Evolutionary conservation across 495 filamentous ascomycete species (phyloP).

Genomic region (Pseudomonodictys pantanalensis): DNA sequence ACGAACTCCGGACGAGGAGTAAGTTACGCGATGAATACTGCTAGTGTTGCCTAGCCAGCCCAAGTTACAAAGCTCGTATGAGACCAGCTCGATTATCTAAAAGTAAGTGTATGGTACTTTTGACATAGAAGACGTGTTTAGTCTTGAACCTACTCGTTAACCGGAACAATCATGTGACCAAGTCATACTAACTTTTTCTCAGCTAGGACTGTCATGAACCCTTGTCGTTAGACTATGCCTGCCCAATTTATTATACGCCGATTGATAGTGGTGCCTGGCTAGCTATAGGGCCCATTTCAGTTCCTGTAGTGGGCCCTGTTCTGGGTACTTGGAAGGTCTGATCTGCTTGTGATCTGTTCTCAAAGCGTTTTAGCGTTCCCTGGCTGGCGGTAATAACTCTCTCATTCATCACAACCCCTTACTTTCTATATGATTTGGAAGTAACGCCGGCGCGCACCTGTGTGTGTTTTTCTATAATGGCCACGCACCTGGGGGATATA

Average conservation of each 20-base stretch:
- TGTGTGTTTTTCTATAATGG: neutral
- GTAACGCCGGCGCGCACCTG: neutral
- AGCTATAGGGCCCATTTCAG: neutral
- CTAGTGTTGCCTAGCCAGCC: too few relatives aligned
- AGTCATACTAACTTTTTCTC: neutral
- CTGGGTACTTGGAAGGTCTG: neutral
- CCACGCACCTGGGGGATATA: neutral
- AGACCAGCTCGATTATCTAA: too few relatives aligned
- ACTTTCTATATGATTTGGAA: neutral
- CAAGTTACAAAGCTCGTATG: too few relatives aligned
- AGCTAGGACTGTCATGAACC: neutral
- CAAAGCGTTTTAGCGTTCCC: neutral
- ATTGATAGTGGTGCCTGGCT: too few relatives aligned
- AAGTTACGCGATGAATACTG: too few relatives aligned
- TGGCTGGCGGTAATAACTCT: neutral
- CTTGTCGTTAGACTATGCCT: neutral
- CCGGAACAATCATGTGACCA: neutral
- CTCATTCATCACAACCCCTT: neutral
- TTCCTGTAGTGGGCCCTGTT: too few relatives aligned
- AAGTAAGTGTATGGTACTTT: too few relatives aligned
- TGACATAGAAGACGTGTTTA: neutral
- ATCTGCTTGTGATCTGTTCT: neutral
- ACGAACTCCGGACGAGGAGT: too few relatives aligned
- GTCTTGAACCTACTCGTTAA: neutral
- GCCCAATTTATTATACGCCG: too few relatives aligned